Conservation (phyloP, 2,329 filamentous ascomycete species). For the Sphaerostilbella broomeana region DNA sequence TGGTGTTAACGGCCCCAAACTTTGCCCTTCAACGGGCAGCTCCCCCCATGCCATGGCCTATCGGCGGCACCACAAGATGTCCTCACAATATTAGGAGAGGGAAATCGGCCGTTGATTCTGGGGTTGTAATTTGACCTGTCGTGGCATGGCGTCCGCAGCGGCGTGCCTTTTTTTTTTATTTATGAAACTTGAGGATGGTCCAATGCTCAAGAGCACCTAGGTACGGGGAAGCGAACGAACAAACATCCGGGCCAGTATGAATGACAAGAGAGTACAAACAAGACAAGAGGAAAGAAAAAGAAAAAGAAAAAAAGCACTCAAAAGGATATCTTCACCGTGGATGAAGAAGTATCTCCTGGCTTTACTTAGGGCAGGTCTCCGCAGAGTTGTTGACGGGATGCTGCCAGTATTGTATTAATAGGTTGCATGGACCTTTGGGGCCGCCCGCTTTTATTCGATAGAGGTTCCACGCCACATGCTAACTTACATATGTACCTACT, state of each 20-base stretch:
- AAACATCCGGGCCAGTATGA: no score
- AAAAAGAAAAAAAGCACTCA: neutral
- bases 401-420: neutral
- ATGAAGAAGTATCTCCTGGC: neutral
- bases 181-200: neutral
- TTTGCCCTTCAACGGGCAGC: slow-evolving; percentile 13
- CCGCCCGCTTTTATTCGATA: slow-evolving; percentile 1
- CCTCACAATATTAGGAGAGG: neutral
- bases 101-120: neutral
- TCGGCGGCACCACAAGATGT: neutral
- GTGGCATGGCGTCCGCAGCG: slow-evolving; percentile 4
- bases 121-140: neutral
- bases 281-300: neutral
- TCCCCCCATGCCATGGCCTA: slow-evolving; percentile 3
- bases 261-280: neutral
- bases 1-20: slow-evolving; percentile 19
- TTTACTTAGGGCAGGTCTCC: neutral
- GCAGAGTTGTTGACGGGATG: neutral
- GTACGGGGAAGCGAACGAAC: no score
- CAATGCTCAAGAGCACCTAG: no score
- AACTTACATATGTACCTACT: no score
- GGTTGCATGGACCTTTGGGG: no score
- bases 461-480: neutral
- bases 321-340: neutral
- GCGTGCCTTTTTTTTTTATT: neutral